phyloP scores from a whole-genome alignment of 2,329 filamentous ascomycete genomes.

The Lasiodiplodia sp. region DNA sequence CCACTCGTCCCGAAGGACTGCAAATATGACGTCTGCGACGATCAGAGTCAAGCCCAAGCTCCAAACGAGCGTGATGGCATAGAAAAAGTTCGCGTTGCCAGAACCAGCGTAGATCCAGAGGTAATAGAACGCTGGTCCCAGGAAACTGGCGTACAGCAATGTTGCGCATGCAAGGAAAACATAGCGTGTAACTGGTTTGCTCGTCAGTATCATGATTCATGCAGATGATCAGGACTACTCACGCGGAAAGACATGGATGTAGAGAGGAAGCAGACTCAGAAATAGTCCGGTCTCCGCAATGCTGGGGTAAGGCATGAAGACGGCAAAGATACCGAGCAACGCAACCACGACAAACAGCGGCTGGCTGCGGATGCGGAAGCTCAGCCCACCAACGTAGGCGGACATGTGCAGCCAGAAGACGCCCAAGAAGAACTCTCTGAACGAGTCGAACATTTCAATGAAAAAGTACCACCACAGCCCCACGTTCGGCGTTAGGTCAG shows the following conservation, averaged over 20 bases:
- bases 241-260: conserved; percentile 88
- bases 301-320: conserved; percentile 97
- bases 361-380: conserved; percentile 81
- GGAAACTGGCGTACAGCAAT: conserved; percentile 83
- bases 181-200: conserved; percentile 79
- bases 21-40: conserved; percentile 86
- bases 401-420: conserved; percentile 97
- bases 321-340: conserved; percentile 87
- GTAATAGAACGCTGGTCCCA: conserved; percentile 95
- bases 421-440: conserved; percentile 94
- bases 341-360: conserved; percentile 85
- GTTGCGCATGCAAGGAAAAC: conserved; percentile 85
- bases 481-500: conserved; percentile 92
- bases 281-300: conserved; percentile 90
- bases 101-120: conserved; percentile 98
- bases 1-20: conserved; percentile 89
- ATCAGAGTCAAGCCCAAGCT: conserved; percentile 87
- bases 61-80: conserved; percentile 99
- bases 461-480: conserved; percentile 99
- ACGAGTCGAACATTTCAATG: conserved; percentile 99
- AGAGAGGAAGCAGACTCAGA: conserved; percentile 81
- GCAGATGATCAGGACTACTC: conserved; percentile 45
- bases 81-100: conserved; percentile 99
- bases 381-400: conserved; percentile 86
- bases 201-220: conserved; percentile 23